phyloP scores from a whole-genome alignment of 441 rosid genomes.

The Theobroma grandiflorum region DNA sequence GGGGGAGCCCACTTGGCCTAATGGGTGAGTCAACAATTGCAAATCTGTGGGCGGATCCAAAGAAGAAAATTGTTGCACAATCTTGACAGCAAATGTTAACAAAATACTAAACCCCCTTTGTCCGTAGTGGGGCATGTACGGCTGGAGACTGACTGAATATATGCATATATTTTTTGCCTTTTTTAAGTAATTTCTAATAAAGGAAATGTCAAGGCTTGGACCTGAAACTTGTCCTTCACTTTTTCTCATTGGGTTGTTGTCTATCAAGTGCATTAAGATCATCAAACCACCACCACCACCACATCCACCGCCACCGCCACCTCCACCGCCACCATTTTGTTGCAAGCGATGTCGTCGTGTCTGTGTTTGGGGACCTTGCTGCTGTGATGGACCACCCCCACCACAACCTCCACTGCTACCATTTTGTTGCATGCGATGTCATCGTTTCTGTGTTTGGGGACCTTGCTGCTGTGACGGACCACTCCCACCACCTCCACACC shows the following conservation, averaged over 20 bases:
- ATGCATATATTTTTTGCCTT: not conserved
- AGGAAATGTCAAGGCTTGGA: not conserved
- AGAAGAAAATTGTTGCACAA: not conserved
- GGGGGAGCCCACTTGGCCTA: not conserved
- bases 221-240: not conserved
- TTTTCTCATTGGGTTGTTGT: not conserved
- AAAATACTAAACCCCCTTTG: not conserved
- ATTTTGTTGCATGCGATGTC: no score
- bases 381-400: no score
- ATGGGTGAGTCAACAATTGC: not conserved
- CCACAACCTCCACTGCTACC: no score
- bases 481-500: no score
- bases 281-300: constrained; percentile 26
- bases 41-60: constrained; percentile 12
- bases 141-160: not conserved
- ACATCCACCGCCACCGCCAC: not conserved
- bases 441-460: no score
- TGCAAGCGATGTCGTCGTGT: no score
- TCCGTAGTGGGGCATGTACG: constrained; percentile 26
- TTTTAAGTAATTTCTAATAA: not conserved
- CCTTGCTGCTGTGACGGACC: no score
- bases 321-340: no score
- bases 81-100: not conserved
- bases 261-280: constrained; percentile 56
- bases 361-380: no score